Percentiles rank a stretch among this genome's conserved stretches.
phyloP scores from a whole-genome alignment of 345 rosid species.

The Brassica cretica region DNA sequence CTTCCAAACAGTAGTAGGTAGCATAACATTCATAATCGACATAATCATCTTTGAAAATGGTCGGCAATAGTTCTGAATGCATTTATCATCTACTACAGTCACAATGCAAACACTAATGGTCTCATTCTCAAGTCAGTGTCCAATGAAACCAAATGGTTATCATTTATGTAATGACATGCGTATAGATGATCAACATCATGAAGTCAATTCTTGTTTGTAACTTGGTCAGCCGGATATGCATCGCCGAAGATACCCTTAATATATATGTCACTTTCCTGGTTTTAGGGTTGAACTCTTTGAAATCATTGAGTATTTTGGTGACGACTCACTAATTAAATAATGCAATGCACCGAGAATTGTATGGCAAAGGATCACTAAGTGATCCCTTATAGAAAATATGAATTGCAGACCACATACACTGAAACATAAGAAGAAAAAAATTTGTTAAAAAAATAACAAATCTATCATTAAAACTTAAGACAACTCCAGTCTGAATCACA shows the following conservation, averaged over 20 bases:
- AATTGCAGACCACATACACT: not conserved
- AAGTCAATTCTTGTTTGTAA: not conserved
- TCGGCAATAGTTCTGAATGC: not conserved
- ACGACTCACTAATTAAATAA: not conserved
- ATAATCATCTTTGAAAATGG: not conserved
- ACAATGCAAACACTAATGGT: not conserved
- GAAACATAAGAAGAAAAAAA: not conserved
- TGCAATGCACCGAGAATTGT: not conserved
- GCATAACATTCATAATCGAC: not conserved
- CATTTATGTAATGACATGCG: not conserved
- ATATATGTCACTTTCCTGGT: not conserved
- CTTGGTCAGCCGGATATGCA: not conserved
- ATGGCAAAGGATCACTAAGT: not conserved
- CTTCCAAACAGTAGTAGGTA: not conserved
- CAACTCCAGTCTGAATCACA: too few relatives aligned
- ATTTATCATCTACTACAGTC: not conserved
- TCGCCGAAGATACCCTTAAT: not conserved
- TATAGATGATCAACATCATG: not conserved
- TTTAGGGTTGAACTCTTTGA: not conserved
- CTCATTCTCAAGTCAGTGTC: not conserved
- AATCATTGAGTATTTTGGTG: not conserved
- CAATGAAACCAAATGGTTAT: not conserved
- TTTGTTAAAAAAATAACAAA: not conserved
- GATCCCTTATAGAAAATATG: not conserved
- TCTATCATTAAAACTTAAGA: too few relatives aligned